Percentiles rank a stretch among this genome's conserved stretches.
Evolutionary conservation across 1,284 basidiomycete species (phyloP).

Genomic region (Mrakiaceae sp.): DNA sequence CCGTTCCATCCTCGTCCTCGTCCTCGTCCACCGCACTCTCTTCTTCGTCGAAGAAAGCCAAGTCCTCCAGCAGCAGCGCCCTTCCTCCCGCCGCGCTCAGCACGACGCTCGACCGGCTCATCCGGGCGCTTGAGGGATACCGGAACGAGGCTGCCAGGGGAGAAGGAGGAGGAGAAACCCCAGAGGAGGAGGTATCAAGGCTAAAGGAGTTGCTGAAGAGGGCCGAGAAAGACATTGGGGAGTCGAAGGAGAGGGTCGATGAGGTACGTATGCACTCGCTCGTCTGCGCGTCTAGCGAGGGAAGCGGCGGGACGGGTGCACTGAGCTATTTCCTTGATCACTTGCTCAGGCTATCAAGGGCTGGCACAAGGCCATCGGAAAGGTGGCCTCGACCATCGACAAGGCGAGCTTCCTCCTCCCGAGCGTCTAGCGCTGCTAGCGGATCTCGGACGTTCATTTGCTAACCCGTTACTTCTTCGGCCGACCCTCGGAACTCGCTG

Average conservation of each 20-base stretch:
- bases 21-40: background rate
- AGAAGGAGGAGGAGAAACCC: background rate
- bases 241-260: background rate
- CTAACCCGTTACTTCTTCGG: too few relatives aligned
- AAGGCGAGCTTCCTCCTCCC: conserved; percentile 46
- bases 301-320: too few relatives aligned
- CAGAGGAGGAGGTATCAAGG: background rate
- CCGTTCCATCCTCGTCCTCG: conserved; percentile 24
- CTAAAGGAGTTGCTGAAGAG: too few relatives aligned
- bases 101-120: conserved; percentile 2
- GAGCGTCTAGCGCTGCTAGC: too few relatives aligned
- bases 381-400: conserved; percentile 72
- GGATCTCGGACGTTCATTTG: too few relatives aligned
- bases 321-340: too few relatives aligned
- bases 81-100: conserved; percentile 43
- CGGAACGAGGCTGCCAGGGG: background rate
- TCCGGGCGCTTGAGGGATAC: background rate
- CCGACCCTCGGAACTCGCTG: too few relatives aligned
- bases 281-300: too few relatives aligned
- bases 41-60: conserved; percentile 19
- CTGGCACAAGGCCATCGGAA: conserved; percentile 60
- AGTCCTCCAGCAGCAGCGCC: conserved; percentile 33
- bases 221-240: conserved; percentile 1
- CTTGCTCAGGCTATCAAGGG: conserved; percentile 59
- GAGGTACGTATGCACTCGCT: too few relatives aligned